Conservation (phyloP, 257 asterid genomes). For the Schizonepeta tenuifolia region DNA sequence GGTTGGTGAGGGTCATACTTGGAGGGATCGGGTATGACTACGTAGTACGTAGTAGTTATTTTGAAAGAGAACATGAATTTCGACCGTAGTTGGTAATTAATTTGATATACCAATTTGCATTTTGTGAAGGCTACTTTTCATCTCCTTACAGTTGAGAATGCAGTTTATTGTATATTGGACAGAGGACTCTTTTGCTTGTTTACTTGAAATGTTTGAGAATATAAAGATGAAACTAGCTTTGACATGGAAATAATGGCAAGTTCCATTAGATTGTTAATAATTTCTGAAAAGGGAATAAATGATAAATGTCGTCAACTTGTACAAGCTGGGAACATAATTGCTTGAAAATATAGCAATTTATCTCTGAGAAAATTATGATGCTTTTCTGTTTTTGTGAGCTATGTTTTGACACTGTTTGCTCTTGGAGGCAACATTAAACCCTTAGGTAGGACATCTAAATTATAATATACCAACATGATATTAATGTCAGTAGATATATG, state of each 20-base stretch:
- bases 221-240: neutral
- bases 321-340: conserved; percentile 56
- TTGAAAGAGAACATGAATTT: neutral
- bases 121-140: neutral
- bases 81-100: neutral
- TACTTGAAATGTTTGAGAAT: too few species aligned
- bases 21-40: too few species aligned
- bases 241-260: neutral
- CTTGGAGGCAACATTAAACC: neutral
- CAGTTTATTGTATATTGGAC: too few species aligned
- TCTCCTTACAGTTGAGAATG: conserved; percentile 5
- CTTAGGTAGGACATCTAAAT: too few species aligned
- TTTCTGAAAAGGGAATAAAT: conserved; percentile 38
- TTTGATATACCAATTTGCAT: conserved; percentile 6
- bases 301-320: conserved; percentile 48
- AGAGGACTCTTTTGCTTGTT: too few species aligned
- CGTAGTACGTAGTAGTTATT: too few species aligned
- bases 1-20: too few species aligned
- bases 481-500: too few species aligned
- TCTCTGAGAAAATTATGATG: conserved; percentile 29
- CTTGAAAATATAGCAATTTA: conserved; percentile 38
- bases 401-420: neutral
- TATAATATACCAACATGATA: too few species aligned
- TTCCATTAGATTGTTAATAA: neutral
- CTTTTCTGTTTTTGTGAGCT: conserved; percentile 31